Base-by-base conservation (phyloP, 208 protist species). In the Leishmania mexicana region DNA sequence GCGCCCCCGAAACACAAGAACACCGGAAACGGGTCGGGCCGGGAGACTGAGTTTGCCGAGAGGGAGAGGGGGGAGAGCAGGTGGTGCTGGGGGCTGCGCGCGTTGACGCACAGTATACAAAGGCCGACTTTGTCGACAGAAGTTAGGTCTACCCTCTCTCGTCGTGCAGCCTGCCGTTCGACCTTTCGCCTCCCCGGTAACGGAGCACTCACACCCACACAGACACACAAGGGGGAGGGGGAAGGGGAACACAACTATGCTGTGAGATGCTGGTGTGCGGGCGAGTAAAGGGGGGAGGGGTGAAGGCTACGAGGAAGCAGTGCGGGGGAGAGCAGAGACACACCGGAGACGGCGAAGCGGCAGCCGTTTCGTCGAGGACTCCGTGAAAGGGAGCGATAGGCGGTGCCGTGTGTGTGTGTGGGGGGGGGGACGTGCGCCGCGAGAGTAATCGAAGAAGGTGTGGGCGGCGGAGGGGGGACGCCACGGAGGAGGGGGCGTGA, bases 321-420 rank as follows among this genome's bases (percentile, higher is more conserved):
- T 68, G 62, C 62, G 31, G 31, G 53, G 53, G 54, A 78, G 51
- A n/a, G 80, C 49, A 73, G 80, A 58, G 62, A 64, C n/a, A 75
- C 68, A 75, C 19, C 71, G 1, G 71, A 47, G 40, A 31, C 4
- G 31, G 31, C 21, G 31, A 68, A 40, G 31, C 31, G 31, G 17
- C 15, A 31, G 31, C 31, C 13, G 13, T 3, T 68, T 68, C 31
- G 62, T 40, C n/a, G 62, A 68, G 11, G 21, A 68, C 62, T 13
- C 62, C 13, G 62, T 21, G 51, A 68, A 40, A 4, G 28, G 15
- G 6, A 42, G 31, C 31, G 10, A 19, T 68, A 31, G 31, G 11
- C 31, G 62, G 62, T 24, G 31, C 62, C 62, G 62, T 24, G 62
- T 3, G 31, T 35, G 31, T 35, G 31, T 35, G 31, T n/a, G n/a